phyloP scores from a whole-genome alignment of 257 asterid genomes.

The Solanum pennellii region DNA sequence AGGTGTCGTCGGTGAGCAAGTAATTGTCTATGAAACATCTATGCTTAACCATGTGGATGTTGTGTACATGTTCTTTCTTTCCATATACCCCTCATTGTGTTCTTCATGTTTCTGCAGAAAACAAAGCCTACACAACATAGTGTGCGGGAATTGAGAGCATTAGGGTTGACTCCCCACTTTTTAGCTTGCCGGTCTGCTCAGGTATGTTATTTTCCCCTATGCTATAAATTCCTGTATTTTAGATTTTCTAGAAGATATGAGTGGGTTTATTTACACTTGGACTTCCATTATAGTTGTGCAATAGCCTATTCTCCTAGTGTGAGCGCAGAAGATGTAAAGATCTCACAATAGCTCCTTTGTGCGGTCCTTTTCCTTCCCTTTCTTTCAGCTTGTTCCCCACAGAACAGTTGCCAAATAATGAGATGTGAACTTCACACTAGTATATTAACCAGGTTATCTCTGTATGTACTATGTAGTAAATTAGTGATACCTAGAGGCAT shows the following conservation, averaged over 20 bases:
- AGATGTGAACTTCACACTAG: neutral
- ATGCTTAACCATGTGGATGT: neutral
- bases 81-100: neutral
- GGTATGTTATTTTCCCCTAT: constrained; percentile 14
- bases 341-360: neutral
- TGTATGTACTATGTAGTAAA: neutral
- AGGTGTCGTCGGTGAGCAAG: constrained; percentile 98
- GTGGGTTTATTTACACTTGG: neutral
- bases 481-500: neutral
- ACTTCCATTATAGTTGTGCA: neutral
- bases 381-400: neutral
- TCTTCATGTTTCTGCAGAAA: constrained; percentile 34
- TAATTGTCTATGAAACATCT: constrained; percentile 19
- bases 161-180: constrained; percentile 61
- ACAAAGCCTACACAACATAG: constrained; percentile 88
- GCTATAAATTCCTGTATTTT: neutral
- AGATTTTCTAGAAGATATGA: neutral
- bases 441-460: neutral
- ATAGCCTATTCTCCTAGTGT: neutral
- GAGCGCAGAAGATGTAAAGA: neutral
- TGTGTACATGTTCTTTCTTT: neutral
- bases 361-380: neutral
- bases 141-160: constrained; percentile 68
- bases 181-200: constrained; percentile 72
- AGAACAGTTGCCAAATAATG: neutral